These are phyloP conservation scores for Jatropha podagrica DNA, from an alignment of 441 rosid genomes.

Conservation along the genomic window DNA sequence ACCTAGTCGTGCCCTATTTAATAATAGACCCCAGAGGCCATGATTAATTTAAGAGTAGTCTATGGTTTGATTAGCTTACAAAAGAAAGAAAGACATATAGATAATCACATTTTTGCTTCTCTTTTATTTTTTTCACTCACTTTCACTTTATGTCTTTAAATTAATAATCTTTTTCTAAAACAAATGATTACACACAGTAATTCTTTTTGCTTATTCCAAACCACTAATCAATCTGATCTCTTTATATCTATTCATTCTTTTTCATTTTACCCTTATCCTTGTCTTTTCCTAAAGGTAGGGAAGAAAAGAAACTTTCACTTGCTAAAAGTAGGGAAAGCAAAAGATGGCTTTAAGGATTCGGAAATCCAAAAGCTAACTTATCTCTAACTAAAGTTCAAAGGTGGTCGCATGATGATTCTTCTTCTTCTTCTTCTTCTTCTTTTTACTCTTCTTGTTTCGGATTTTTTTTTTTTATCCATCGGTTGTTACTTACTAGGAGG, in stretches of 20 bases:
- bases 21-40: too few species aligned
- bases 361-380: slow-evolving; percentile 6
- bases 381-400: not conserved
- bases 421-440: not conserved
- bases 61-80: not conserved
- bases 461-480: not conserved
- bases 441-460: not conserved
- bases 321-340: not conserved
- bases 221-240: not conserved
- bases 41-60: too few species aligned
- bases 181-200: slow-evolving; percentile 4
- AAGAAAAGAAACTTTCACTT: too few species aligned
- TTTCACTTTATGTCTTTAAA: slow-evolving; percentile 12
- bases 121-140: not conserved
- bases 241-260: not conserved
- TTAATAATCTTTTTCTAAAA: not conserved
- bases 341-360: slow-evolving; percentile 7
- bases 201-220: not conserved
- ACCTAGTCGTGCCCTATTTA: too few species aligned
- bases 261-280: too few species aligned
- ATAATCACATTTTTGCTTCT: slow-evolving; percentile 9
- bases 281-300: too few species aligned
- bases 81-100: not conserved
- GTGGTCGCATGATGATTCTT: not conserved
- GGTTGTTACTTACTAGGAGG: too few species aligned